Percentiles rank a stretch among this genome's conserved stretches.
Evolutionary conservation across 1,139 yeast species (phyloP).

Genomic region (Arxiozyma slooffiae): DNA sequence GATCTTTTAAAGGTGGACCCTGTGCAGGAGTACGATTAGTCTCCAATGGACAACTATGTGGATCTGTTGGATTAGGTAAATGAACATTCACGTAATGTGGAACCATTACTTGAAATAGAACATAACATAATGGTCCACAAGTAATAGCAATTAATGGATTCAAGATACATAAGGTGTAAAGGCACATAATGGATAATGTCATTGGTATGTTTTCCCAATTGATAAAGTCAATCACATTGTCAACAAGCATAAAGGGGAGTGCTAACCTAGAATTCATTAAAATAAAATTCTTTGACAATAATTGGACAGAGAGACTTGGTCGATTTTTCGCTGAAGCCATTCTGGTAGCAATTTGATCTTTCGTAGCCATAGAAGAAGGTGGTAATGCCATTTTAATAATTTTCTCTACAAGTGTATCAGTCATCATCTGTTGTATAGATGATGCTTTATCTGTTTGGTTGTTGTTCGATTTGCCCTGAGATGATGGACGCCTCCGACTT

Average conservation of each 20-base stretch:
- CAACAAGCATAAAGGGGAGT: conserved; percentile 48
- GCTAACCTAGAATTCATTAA: conserved; percentile 57
- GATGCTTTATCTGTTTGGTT: background rate
- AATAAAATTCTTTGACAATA: conserved; percentile 62
- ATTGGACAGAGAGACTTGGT: conserved; percentile 60
- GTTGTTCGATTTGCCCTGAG: background rate
- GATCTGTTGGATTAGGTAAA: conserved; percentile 26
- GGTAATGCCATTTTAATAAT: conserved; percentile 65
- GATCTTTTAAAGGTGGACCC: conserved; percentile 42
- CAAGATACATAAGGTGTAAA: conserved; percentile 50
- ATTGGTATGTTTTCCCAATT: conserved; percentile 58
- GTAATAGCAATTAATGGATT: conserved; percentile 50
- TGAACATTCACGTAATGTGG: conserved; percentile 53
- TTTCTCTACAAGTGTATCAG: conserved; percentile 65
- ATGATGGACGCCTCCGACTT: background rate
- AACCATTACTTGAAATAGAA: conserved; percentile 49
- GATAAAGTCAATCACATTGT: conserved; percentile 43
- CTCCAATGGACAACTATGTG: conserved; percentile 18
- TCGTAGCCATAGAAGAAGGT: conserved; percentile 39
- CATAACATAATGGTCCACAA: conserved; percentile 43
- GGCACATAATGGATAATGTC: conserved; percentile 49
- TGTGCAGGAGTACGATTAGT: conserved; percentile 46
- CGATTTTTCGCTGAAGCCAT: conserved; percentile 50
- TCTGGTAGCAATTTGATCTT: conserved; percentile 37
- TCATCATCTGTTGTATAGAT: conserved; percentile 34